Percentiles rank a stretch among this genome's conserved stretches.
Evolutionary conservation across 352 stramenopile species (phyloP).

Genomic region (Phytophthora sp.): DNA sequence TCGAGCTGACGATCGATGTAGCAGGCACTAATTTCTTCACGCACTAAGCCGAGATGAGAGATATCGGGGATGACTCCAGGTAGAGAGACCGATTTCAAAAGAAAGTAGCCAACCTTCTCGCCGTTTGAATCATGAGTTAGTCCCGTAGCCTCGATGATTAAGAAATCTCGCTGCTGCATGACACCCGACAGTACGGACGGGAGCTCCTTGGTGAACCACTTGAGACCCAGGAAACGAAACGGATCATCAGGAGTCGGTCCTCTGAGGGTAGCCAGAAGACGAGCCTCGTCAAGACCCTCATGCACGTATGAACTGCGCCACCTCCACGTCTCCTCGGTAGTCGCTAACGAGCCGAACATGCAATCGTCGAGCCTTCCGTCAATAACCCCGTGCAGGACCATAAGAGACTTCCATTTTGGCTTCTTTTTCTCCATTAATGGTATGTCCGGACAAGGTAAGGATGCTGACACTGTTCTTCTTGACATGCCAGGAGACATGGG

Average conservation of each 20-base stretch:
- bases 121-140: constrained; percentile 43
- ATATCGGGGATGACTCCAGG: constrained; percentile 39
- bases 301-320: constrained; percentile 49
- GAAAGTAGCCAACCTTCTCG: constrained; percentile 46
- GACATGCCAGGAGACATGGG: background rate
- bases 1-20: constrained; percentile 47
- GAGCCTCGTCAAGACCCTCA: constrained; percentile 52
- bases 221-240: constrained; percentile 57
- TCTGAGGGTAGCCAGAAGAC: constrained; percentile 45
- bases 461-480: background rate
- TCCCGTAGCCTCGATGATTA: constrained; percentile 55
- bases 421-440: constrained; percentile 27
- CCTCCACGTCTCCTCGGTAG: constrained; percentile 48
- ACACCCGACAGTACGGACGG: constrained; percentile 45
- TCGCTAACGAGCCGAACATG: constrained; percentile 49
- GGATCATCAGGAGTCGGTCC: constrained; percentile 41
- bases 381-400: constrained; percentile 46
- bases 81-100: constrained; percentile 59
- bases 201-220: constrained; percentile 63
- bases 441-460: background rate
- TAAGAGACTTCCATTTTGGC: constrained; percentile 37
- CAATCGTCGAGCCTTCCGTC: constrained; percentile 56
- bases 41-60: constrained; percentile 41
- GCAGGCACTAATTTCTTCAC: constrained; percentile 52
- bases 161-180: constrained; percentile 51